These are phyloP conservation scores for Ganoderma lingzhi DNA, from an alignment of 1,284 basidiomycete genomes.

Conservation along the genomic window DNA sequence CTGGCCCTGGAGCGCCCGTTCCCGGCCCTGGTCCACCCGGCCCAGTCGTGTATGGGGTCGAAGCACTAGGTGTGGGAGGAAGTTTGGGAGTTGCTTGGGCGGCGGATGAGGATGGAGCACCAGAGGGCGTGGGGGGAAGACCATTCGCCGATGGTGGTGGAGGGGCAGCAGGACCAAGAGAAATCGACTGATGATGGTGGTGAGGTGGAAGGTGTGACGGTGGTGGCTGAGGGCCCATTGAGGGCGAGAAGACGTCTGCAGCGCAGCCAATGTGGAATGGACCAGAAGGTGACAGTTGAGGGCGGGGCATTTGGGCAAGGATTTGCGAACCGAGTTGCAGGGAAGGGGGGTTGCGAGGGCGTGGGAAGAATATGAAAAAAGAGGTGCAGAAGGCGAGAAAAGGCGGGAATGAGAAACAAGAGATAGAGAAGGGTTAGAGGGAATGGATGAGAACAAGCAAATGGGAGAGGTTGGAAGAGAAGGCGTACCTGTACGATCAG, in stretches of 20 bases:
- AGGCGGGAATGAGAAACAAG: slow-evolving; percentile 13
- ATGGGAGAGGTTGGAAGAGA: slow-evolving; percentile 22
- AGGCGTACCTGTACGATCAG: slow-evolving; percentile 43
- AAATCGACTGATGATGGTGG: slow-evolving; percentile 36
- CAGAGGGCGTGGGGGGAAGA: slow-evolving; percentile 27
- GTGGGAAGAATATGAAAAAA: slow-evolving; percentile 21
- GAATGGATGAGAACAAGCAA: slow-evolving; percentile 24
- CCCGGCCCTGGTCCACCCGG: slow-evolving; percentile 27
- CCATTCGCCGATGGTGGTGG: slow-evolving; percentile 26
- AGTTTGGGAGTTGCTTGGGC: slow-evolving; percentile 37
- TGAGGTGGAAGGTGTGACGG: slow-evolving; percentile 28
- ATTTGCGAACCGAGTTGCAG: neutral
- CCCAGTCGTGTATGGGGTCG: slow-evolving; percentile 31
- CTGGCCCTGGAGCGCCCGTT: slow-evolving; percentile 30
- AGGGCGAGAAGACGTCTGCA: slow-evolving; percentile 36
- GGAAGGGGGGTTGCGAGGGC: slow-evolving; percentile 16
- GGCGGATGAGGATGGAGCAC: slow-evolving; percentile 21
- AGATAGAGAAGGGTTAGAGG: slow-evolving; percentile 9
- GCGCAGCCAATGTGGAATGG: neutral
- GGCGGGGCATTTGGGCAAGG: slow-evolving; percentile 6
- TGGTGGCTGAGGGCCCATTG: slow-evolving; percentile 29
- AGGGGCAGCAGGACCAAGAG: slow-evolving; percentile 33
- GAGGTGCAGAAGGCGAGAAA: neutral
- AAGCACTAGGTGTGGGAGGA: slow-evolving; percentile 35
- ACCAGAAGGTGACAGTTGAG: neutral